Conservation (phyloP, 371 early-diverging fungal species). For the Zancudomyces culisetae region DNA sequence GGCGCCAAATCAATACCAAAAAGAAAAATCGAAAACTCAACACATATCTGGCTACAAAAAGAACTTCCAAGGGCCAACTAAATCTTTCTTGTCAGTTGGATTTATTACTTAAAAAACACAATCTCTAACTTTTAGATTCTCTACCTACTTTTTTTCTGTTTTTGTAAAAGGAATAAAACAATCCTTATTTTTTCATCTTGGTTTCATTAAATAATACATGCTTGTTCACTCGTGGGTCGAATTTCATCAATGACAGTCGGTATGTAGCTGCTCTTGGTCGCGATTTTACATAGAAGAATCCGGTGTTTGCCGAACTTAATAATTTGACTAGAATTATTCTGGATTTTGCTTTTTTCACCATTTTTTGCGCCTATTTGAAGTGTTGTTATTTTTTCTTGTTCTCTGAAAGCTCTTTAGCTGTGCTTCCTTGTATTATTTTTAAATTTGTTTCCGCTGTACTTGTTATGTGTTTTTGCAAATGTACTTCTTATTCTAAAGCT, state of each 20-base stretch:
- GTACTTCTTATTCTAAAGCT: too few relatives aligned
- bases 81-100: not conserved
- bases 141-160: too few relatives aligned
- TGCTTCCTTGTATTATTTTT: too few relatives aligned
- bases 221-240: constrained; percentile 52
- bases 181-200: constrained; percentile 32
- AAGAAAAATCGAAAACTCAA: not conserved
- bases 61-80: not conserved
- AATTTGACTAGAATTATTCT: constrained; percentile 58
- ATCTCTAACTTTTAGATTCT: too few relatives aligned
- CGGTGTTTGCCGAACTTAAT: constrained; percentile 61
- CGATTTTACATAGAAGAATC: constrained; percentile 56
- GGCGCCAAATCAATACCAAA: not conserved
- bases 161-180: not conserved
- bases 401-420: too few relatives aligned
- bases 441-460: too few relatives aligned
- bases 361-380: constrained; percentile 9
- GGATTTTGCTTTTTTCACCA: constrained; percentile 74
- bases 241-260: constrained; percentile 63
- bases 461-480: too few relatives aligned
- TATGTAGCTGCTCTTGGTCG: constrained; percentile 49
- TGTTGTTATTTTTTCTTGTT: not conserved
- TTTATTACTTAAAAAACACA: not conserved
- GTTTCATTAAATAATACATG: constrained; percentile 56
- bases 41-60: not conserved